These are phyloP conservation scores for Blastomyces parvus DNA, from an alignment of 2,329 filamentous ascomycete genomes.

Conservation along the genomic window DNA sequence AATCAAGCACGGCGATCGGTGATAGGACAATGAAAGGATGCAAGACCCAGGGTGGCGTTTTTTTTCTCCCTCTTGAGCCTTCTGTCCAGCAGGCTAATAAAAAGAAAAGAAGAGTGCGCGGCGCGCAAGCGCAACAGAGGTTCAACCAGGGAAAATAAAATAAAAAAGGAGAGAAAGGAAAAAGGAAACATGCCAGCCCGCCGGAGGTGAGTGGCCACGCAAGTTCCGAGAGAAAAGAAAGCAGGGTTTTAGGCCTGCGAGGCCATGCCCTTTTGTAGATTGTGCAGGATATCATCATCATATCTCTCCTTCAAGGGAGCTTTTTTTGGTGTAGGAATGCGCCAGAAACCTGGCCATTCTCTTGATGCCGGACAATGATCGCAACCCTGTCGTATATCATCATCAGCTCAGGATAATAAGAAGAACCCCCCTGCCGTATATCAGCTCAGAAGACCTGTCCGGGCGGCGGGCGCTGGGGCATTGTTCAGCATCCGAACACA, in stretches of 20 bases:
- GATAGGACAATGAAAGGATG: background rate
- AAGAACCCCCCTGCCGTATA: background rate
- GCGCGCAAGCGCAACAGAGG: background rate
- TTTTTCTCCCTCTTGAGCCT: background rate
- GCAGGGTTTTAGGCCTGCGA: background rate
- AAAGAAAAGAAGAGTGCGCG: background rate
- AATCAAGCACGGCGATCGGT: conserved; percentile 1
- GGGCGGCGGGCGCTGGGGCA: background rate
- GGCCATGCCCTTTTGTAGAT: background rate
- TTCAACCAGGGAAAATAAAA: too few species aligned
- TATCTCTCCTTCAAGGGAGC: background rate
- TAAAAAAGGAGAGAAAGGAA: background rate
- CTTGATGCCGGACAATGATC: background rate
- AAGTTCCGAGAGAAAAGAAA: conserved; percentile 6
- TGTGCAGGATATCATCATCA: background rate
- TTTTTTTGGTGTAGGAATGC: background rate
- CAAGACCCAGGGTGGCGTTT: background rate
- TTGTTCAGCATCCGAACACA: background rate
- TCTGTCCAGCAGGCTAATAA: too few species aligned
- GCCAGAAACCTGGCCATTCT: background rate
- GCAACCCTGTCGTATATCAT: background rate
- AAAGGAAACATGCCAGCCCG: background rate
- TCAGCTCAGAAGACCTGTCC: background rate
- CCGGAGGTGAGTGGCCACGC: background rate
- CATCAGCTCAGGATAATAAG: too few species aligned